Conservation (phyloP, 139 green algal species). For the Limnomonas spitsbergensis region DNA sequence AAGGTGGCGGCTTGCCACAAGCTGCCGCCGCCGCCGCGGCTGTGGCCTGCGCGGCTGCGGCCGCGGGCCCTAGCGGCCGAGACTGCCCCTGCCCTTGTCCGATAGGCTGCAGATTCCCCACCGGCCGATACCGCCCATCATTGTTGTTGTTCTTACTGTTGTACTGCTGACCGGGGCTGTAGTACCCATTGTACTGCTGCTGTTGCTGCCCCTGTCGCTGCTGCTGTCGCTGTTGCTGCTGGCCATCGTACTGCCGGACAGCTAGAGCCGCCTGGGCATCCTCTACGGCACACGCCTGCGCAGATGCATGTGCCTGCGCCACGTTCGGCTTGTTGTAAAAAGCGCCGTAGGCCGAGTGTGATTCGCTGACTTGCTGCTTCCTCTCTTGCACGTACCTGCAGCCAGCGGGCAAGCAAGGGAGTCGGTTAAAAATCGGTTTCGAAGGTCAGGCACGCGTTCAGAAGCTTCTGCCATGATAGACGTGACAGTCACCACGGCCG, state of each 20-base stretch:
- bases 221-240: background rate
- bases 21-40: background rate
- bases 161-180: constrained; percentile 9
- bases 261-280: background rate
- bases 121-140: background rate
- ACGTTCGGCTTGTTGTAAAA: constrained; percentile 32
- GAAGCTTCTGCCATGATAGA: no score
- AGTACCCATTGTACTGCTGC: constrained; percentile 10
- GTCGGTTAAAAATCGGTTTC: no score
- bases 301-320: background rate
- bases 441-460: no score
- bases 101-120: background rate
- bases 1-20: background rate
- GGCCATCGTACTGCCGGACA: background rate
- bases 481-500: no score
- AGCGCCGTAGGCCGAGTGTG: constrained; percentile 42
- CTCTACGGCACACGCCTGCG: no score
- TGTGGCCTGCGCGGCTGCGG: background rate
- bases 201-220: no score
- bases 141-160: no score
- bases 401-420: no score
- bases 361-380: constrained; percentile 22
- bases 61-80: constrained; percentile 5
- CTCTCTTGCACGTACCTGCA: no score
- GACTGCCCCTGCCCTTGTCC: background rate